Percentiles rank a stretch among this genome's conserved stretches.
Evolutionary conservation across 2,329 filamentous ascomycete species (phyloP).

Genomic region (Alternaria burnsii): DNA sequence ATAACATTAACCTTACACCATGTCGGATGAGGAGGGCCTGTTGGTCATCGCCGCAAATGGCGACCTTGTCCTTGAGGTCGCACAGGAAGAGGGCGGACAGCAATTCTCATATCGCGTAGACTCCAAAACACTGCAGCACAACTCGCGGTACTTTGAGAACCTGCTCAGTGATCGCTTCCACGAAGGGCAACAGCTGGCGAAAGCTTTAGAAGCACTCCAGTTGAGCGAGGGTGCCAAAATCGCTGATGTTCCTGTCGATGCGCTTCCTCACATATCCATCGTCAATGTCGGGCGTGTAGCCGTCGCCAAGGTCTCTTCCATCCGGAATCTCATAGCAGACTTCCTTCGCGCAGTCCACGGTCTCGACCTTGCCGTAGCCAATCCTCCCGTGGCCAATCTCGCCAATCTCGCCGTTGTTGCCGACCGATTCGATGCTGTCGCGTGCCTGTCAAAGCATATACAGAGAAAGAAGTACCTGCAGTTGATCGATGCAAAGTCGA

Average conservation of each 20-base stretch:
- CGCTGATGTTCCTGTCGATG: slow-evolving; percentile 57
- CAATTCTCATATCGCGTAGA: slow-evolving; percentile 70
- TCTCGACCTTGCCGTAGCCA: slow-evolving; percentile 53
- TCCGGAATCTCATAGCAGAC: slow-evolving; percentile 71
- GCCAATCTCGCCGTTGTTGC: slow-evolving; percentile 74
- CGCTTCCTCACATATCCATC: slow-evolving; percentile 71
- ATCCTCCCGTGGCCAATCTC: slow-evolving; percentile 67
- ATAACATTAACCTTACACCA: slow-evolving; percentile 19
- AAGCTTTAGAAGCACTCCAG: slow-evolving; percentile 61
- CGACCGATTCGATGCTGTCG: slow-evolving; percentile 74
- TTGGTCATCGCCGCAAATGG: slow-evolving; percentile 65
- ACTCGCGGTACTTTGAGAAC: slow-evolving; percentile 75
- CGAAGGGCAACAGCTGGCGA: slow-evolving; percentile 66
- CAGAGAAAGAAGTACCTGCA: slow-evolving; percentile 55
- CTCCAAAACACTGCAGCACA: slow-evolving; percentile 63
- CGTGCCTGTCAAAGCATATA: slow-evolving; percentile 64
- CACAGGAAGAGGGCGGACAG: slow-evolving; percentile 67
- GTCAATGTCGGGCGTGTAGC: slow-evolving; percentile 75
- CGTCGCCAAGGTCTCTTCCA: slow-evolving; percentile 66
- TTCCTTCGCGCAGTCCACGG: slow-evolving; percentile 73
- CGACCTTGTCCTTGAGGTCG: slow-evolving; percentile 72
- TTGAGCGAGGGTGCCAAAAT: slow-evolving; percentile 57
- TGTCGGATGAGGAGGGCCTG: slow-evolving; percentile 46
- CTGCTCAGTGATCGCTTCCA: slow-evolving; percentile 72
- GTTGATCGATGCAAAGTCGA: slow-evolving; percentile 55